Evolutionary conservation across 1,139 yeast genomes (phyloP).

Genomic region (Nakaseomyces bracarensis): DNA sequence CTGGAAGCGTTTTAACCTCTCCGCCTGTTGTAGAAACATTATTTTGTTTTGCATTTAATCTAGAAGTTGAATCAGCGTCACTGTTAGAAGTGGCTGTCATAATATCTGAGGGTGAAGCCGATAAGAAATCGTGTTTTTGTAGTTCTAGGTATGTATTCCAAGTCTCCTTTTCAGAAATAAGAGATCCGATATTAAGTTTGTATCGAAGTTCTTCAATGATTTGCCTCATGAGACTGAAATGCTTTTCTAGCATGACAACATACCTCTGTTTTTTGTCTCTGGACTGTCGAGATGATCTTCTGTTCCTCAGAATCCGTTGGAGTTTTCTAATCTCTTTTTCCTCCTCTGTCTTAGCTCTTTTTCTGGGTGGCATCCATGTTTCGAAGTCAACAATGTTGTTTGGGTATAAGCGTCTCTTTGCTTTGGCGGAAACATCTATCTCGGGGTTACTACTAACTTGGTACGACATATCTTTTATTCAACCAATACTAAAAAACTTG

Average conservation of each 20-base stretch:
- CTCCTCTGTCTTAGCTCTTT: constrained; percentile 91
- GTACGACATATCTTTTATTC: neutral
- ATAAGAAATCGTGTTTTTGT: neutral
- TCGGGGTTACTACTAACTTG: neutral
- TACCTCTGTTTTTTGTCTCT: constrained; percentile 94
- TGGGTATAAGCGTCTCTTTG: neutral
- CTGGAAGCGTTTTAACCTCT: neutral
- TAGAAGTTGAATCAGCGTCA: neutral
- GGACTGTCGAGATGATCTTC: constrained; percentile 96
- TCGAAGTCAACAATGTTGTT: constrained; percentile 4
- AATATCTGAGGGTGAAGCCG: neutral
- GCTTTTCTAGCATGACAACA: constrained; percentile 68
- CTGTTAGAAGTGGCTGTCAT: constrained; percentile 3
- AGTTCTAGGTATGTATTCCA: constrained; percentile 4
- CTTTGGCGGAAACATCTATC: neutral
- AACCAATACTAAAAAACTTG: no score
- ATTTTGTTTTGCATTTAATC: neutral
- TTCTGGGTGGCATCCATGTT: constrained; percentile 66
- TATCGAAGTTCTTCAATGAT: constrained; percentile 27
- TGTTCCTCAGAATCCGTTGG: constrained; percentile 84
- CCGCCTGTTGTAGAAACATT: neutral
- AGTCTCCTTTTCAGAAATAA: neutral
- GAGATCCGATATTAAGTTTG: constrained; percentile 13
- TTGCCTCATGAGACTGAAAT: constrained; percentile 12
- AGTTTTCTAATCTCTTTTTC: constrained; percentile 95